These are phyloP conservation scores for Phaffia australis DNA, from an alignment of 768 basidiomycete species.

Conservation along the genomic window DNA sequence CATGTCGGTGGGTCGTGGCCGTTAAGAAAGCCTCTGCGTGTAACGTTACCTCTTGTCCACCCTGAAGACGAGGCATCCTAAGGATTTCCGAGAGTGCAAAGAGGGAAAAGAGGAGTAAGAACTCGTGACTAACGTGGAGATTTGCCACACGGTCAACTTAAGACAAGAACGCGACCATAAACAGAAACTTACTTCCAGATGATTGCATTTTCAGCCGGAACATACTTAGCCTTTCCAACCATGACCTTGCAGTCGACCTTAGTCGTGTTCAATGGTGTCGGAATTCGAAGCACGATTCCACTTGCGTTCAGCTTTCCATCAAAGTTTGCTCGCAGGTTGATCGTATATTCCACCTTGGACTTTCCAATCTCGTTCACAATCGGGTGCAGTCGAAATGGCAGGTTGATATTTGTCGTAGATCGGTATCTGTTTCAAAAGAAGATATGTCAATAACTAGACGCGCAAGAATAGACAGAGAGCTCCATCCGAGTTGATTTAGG, in stretches of 20 bases:
- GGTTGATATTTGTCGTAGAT: constrained; percentile 87
- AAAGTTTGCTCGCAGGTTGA: constrained; percentile 80
- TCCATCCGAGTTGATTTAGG: neutral
- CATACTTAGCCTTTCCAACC: constrained; percentile 92
- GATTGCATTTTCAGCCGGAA: constrained; percentile 87
- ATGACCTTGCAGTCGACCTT: constrained; percentile 82
- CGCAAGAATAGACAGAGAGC: neutral
- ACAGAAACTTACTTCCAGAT: constrained; percentile 78
- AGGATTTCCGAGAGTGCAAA: neutral
- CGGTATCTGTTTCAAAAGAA: constrained; percentile 57
- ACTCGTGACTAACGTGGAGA: neutral
- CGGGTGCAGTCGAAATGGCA: constrained; percentile 78
- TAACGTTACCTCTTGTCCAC: constrained; percentile 79
- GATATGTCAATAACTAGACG: neutral
- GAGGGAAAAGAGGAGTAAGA: neutral
- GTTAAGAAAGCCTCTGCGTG: constrained; percentile 72
- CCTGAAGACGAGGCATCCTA: constrained; percentile 84
- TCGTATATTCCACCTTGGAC: constrained; percentile 75
- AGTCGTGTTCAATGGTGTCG: constrained; percentile 90
- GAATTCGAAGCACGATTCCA: constrained; percentile 82
- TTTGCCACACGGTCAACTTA: neutral
- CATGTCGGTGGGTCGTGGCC: constrained; percentile 79
- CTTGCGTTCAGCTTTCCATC: constrained; percentile 85
- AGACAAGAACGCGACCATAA: neutral
- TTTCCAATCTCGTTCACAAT: constrained; percentile 90